A percentile compares a stretch with the other conserved stretches of the same genome.
phyloP scores from a whole-genome alignment of 345 rosid genomes.

The Citrus sinensis region DVS_A1.0 CM039162.1:30119001-30119500 shows the following conservation, averaged over 20 bases:
- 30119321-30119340: no score
- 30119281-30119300: no score
- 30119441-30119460: no score
- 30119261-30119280: background rate
- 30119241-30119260: constrained; percentile 2
- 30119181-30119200: constrained; percentile 24
- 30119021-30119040: background rate
- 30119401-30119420: no score
- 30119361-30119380: no score
- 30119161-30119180: constrained; percentile 36
- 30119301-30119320: no score
- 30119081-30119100: background rate
- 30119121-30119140: background rate
- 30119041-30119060: background rate
- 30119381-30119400: no score
- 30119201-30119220: constrained; percentile 1
- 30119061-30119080: background rate
- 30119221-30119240: constrained; percentile 1
- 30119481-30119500: no score
- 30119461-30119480: no score
- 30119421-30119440: no score
- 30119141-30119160: background rate
- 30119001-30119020: background rate
- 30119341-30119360: no score
- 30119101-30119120: background rate